Evolutionary conservation across 2,329 filamentous ascomycete genomes (phyloP).

Genomic region (Aspergillus fumigatus): DNA sequence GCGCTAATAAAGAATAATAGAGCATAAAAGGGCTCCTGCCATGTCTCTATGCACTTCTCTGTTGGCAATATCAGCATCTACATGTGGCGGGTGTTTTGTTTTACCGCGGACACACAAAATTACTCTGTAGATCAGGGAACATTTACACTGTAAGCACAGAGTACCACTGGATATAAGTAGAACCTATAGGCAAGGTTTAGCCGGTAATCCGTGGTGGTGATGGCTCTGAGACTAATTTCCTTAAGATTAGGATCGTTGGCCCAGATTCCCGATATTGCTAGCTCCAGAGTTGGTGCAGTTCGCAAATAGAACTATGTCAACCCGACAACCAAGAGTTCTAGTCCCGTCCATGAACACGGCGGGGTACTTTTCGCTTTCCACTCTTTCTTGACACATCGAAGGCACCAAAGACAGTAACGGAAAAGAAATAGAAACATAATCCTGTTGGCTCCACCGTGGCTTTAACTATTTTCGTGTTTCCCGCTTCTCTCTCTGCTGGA

Average conservation of each 20-base stretch:
- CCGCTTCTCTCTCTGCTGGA: too few species aligned
- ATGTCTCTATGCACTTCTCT: background rate
- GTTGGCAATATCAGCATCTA: background rate
- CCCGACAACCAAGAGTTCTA: background rate
- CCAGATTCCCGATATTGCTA: conserved; percentile 10
- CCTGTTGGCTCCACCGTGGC: background rate
- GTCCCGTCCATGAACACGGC: background rate
- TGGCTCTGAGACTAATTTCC: background rate
- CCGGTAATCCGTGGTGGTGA: too few species aligned
- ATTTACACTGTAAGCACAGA: background rate
- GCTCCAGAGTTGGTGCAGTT: conserved; percentile 4
- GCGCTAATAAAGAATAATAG: background rate
- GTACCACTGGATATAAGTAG: background rate
- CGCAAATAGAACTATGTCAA: conserved; percentile 2
- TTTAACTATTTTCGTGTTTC: background rate
- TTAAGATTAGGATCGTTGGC: conserved; percentile 10
- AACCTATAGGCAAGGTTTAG: background rate
- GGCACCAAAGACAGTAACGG: background rate
- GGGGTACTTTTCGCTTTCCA: background rate
- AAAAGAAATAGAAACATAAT: background rate
- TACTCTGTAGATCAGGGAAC: background rate
- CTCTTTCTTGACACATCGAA: background rate
- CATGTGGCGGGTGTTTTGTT: background rate
- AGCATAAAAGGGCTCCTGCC: background rate
- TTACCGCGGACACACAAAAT: background rate